phyloP scores from a whole-genome alignment of 371 early-diverging fungal species.

The Umbelopsis sp. region DNA sequence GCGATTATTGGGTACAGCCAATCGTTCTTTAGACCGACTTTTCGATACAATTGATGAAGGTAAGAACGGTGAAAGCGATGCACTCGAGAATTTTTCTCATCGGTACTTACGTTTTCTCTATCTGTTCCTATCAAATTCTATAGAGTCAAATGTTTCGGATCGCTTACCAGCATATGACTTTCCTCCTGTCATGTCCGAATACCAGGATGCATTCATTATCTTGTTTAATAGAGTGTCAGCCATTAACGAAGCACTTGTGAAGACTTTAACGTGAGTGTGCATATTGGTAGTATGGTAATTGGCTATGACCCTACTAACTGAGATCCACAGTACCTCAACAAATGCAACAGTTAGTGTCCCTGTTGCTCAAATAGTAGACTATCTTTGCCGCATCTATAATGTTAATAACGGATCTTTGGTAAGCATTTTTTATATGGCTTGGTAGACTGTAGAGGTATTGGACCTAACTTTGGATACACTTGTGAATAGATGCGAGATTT shows the following conservation, averaged over 20 bases:
- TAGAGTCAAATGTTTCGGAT: conserved; percentile 32
- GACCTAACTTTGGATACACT: background rate
- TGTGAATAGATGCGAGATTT: conserved; percentile 37
- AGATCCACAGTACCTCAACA: conserved; percentile 33
- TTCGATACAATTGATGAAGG: conserved; percentile 68
- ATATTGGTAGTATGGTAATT: background rate
- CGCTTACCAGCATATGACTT: conserved; percentile 33
- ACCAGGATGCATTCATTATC: conserved; percentile 43
- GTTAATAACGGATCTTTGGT: conserved; percentile 50
- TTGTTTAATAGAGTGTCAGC: conserved; percentile 40
- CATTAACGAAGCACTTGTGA: conserved; percentile 37
- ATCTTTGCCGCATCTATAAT: conserved; percentile 52
- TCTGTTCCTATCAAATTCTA: background rate
- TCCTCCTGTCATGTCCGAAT: conserved; percentile 35
- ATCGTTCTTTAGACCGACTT: conserved; percentile 51
- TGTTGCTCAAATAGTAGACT: conserved; percentile 41
- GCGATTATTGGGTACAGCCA: conserved; percentile 55
- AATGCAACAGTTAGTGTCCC: conserved; percentile 45
- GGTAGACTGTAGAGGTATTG: background rate
- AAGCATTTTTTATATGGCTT: conserved; percentile 19
- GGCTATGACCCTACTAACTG: background rate
- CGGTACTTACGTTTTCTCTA: no score
- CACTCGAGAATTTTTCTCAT: no score
- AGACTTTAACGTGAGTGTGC: conserved; percentile 41
- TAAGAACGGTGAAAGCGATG: conserved; percentile 20